Percentiles rank a stretch among this genome's conserved stretches.
These are phyloP conservation scores for Zygotorulaspora danielsina DNA, from an alignment of 805 yeast species.

Conservation along the genomic window DNA sequence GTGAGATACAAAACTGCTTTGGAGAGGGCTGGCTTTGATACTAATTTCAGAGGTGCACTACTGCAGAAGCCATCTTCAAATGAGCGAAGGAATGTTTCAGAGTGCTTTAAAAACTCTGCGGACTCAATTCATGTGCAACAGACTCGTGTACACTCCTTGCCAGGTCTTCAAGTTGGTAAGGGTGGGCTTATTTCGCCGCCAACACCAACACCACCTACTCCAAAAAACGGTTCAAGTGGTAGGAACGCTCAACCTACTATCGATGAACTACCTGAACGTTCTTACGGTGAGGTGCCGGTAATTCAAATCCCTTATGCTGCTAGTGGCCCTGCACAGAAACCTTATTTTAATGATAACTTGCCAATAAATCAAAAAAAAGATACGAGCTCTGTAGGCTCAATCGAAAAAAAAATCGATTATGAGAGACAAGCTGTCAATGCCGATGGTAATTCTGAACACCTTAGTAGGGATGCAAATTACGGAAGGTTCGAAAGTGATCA, in stretches of 20 bases:
- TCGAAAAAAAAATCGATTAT: no score
- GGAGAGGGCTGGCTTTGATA: constrained; percentile 81
- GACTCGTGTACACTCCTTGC: constrained; percentile 10
- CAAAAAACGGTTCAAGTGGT: not conserved
- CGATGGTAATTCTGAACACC: no score
- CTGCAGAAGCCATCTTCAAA: not conserved
- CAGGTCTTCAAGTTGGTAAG: constrained; percentile 1
- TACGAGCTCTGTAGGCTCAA: no score
- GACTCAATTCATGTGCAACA: constrained; percentile 2
- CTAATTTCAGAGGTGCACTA: constrained; percentile 16
- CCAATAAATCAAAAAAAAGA: not conserved
- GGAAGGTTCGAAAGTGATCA: no score
- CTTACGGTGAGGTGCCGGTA: not conserved
- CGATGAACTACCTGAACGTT: not conserved
- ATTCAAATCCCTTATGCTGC: not conserved
- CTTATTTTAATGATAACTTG: not conserved
- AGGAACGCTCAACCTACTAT: not conserved
- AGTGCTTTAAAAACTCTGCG: constrained; percentile 9
- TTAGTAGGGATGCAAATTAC: no score
- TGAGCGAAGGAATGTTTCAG: constrained; percentile 13
- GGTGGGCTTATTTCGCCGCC: not conserved
- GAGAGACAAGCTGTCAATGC: no score
- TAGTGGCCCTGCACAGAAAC: not conserved
- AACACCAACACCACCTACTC: not conserved
- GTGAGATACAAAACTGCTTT: constrained; percentile 64